Percentiles rank a stretch among this genome's conserved stretches.
Evolutionary conservation across 805 yeast species (phyloP).

Genomic region (Ogataea allantospora): DNA sequence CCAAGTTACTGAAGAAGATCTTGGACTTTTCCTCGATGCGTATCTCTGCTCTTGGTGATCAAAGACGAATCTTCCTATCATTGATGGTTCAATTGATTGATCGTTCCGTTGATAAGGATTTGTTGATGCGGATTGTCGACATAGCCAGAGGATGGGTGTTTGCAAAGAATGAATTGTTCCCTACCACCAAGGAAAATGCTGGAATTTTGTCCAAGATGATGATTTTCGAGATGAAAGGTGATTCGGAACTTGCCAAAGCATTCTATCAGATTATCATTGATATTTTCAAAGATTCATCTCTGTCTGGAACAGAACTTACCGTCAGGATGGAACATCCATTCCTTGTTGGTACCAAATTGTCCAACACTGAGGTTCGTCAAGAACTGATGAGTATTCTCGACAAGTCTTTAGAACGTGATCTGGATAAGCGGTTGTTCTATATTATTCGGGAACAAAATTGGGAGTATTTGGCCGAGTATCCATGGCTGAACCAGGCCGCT

Average conservation of each 20-base stretch:
- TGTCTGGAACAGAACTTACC: slow-evolving; percentile 83
- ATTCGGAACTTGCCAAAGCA: slow-evolving; percentile 68
- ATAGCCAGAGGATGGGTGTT: slow-evolving; percentile 91
- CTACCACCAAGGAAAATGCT: slow-evolving; percentile 94
- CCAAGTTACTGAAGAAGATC: slow-evolving; percentile 70
- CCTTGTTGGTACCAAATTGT: slow-evolving; percentile 84
- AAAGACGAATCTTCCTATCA: slow-evolving; percentile 82
- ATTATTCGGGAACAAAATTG: slow-evolving; percentile 94
- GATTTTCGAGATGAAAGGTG: slow-evolving; percentile 86
- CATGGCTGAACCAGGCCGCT: slow-evolving; percentile 92
- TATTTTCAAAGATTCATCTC: slow-evolving; percentile 75
- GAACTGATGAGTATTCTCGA: slow-evolving; percentile 78
- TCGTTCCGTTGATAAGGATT: slow-evolving; percentile 73
- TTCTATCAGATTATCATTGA: slow-evolving; percentile 86
- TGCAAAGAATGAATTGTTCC: slow-evolving; percentile 77
- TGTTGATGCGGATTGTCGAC: slow-evolving; percentile 69
- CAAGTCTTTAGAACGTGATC: slow-evolving; percentile 72
- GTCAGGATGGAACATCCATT: slow-evolving; percentile 96
- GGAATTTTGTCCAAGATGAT: slow-evolving; percentile 92
- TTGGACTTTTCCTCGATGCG: slow-evolving; percentile 76
- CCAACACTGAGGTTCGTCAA: slow-evolving; percentile 70
- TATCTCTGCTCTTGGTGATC: slow-evolving; percentile 87
- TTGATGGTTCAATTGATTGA: slow-evolving; percentile 88
- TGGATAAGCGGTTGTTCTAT: slow-evolving; percentile 77
- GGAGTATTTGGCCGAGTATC: slow-evolving; percentile 91